Percentiles rank a stretch among this genome's conserved stretches.
These are phyloP conservation scores for Xylariales sp. DNA, from an alignment of 2,329 filamentous ascomycete species.

Conservation along the genomic window DNA sequence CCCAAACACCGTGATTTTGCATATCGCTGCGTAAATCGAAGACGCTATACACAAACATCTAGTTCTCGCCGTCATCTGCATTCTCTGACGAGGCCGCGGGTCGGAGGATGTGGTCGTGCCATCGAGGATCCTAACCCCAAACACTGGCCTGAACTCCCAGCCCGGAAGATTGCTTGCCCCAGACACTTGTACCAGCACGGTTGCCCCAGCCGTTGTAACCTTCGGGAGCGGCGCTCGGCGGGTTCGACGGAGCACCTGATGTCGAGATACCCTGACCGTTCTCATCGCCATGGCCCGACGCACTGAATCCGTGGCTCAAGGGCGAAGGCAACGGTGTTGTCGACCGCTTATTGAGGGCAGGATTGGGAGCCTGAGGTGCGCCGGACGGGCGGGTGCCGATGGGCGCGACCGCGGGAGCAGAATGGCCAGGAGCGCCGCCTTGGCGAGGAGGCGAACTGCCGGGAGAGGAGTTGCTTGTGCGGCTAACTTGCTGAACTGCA, in stretches of 20 bases:
- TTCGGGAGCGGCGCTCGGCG: conserved; percentile 40
- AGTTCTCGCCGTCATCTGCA: conserved; percentile 8
- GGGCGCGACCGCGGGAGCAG: conserved; percentile 70
- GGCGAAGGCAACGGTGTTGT: conserved; percentile 92
- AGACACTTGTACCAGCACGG: conserved; percentile 74
- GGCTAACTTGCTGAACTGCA: conserved; percentile 60
- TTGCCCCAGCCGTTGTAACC: conserved; percentile 67
- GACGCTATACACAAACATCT: no score
- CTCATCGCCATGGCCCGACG: conserved; percentile 44
- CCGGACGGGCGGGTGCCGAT: conserved; percentile 84
- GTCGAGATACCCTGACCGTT: conserved; percentile 26
- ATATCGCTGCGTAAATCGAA: no score
- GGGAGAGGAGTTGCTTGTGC: conserved; percentile 80
- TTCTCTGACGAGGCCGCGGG: conserved; percentile 2
- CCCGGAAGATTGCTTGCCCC: conserved; percentile 76
- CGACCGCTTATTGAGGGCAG: conserved; percentile 70
- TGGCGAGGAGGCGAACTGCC: conserved; percentile 73
- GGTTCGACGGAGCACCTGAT: conserved; percentile 54
- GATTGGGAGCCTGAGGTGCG: conserved; percentile 48
- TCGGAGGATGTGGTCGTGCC: conserved; percentile 7
- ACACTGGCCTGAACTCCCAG: conserved; percentile 88
- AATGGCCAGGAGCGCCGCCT: conserved; percentile 49
- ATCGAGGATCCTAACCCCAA: conserved; percentile 63
- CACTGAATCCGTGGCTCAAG: conserved; percentile 67
- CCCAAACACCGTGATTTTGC: conserved; percentile 28